A percentile compares a stretch with the other conserved stretches of the same genome.
These are phyloP conservation scores for Bassia scoparia DNA, from an alignment of 148 eudicot species.

Conservation along the genomic window DNA sequence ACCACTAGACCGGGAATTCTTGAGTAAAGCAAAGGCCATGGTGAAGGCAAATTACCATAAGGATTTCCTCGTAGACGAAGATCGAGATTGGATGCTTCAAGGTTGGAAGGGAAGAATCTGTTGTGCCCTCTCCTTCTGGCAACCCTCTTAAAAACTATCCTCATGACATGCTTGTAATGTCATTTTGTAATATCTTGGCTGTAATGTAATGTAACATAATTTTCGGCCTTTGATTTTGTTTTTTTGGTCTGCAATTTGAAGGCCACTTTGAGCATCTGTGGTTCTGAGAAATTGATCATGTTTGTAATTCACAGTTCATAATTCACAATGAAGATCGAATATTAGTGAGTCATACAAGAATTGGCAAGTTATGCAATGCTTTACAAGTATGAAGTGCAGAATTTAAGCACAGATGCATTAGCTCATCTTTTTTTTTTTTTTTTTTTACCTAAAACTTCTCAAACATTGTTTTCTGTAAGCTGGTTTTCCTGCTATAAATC, in stretches of 20 bases:
- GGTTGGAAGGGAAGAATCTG: constrained; percentile 64
- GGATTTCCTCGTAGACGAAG: constrained; percentile 53
- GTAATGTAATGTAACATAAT: not conserved
- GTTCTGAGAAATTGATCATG: not conserved
- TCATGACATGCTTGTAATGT: not conserved
- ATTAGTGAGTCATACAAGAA: too few relatives aligned
- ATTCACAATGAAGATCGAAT: too few relatives aligned
- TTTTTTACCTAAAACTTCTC: too few relatives aligned
- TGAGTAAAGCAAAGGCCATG: constrained; percentile 35
- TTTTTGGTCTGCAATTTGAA: not conserved
- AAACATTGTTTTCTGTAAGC: not conserved
- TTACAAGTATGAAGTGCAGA: too few relatives aligned
- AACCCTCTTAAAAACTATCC: constrained; percentile 14
- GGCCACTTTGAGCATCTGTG: not conserved
- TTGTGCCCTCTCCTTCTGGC: constrained; percentile 46
- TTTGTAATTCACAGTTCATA: too few relatives aligned
- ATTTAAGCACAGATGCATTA: too few relatives aligned
- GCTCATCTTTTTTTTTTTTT: too few relatives aligned
- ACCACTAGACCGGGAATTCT: constrained; percentile 27
- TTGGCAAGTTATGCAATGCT: too few relatives aligned
- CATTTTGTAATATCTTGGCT: not conserved
- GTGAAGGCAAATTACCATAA: constrained; percentile 46
- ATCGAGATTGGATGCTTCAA: constrained; percentile 51
- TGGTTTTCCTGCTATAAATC: not conserved
- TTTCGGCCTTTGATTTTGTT: not conserved